Evolutionary conservation across 1,139 yeast species (phyloP).

Genomic region (Yamadazyma spencermartinsiae): DNA sequence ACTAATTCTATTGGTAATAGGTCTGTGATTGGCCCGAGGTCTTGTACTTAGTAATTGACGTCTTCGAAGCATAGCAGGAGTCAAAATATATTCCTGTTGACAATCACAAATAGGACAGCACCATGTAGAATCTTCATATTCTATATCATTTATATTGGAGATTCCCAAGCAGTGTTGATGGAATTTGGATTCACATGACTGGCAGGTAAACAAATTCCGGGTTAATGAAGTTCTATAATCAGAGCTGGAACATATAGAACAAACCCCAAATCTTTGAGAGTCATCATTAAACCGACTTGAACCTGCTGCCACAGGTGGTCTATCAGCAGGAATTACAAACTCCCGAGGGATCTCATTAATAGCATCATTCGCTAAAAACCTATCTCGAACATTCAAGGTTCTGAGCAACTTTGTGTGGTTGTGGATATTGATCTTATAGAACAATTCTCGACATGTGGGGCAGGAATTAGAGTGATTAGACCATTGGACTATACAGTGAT

Average conservation of each 20-base stretch:
- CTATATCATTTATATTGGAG: conserved; percentile 9
- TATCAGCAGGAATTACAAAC: conserved; percentile 28
- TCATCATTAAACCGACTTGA: conserved; percentile 1
- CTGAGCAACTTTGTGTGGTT: conserved; percentile 9
- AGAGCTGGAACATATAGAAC: conserved; percentile 41
- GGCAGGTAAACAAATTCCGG: conserved; percentile 29
- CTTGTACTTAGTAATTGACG: conserved; percentile 1
- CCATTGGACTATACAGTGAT: conserved; percentile 48
- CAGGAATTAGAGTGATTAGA: conserved; percentile 50
- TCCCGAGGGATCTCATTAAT: conserved; percentile 43
- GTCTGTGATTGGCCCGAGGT: not conserved
- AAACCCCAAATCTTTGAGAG: conserved; percentile 18
- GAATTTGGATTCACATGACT: conserved; percentile 34
- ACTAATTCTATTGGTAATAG: not conserved
- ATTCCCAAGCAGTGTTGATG: conserved; percentile 39
- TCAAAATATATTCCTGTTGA: conserved; percentile 27
- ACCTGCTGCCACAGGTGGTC: not conserved
- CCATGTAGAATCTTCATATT: conserved; percentile 27
- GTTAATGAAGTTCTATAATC: conserved; percentile 24
- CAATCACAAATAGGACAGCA: conserved; percentile 47
- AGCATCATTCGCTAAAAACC: conserved; percentile 34
- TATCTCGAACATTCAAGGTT: conserved; percentile 31
- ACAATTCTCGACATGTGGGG: conserved; percentile 50
- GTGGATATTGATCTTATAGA: conserved; percentile 28
- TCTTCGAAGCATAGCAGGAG: conserved; percentile 3